Conservation (phyloP, 2,329 filamentous ascomycete species). For the Paraphoma chrysanthemicola region DNA sequence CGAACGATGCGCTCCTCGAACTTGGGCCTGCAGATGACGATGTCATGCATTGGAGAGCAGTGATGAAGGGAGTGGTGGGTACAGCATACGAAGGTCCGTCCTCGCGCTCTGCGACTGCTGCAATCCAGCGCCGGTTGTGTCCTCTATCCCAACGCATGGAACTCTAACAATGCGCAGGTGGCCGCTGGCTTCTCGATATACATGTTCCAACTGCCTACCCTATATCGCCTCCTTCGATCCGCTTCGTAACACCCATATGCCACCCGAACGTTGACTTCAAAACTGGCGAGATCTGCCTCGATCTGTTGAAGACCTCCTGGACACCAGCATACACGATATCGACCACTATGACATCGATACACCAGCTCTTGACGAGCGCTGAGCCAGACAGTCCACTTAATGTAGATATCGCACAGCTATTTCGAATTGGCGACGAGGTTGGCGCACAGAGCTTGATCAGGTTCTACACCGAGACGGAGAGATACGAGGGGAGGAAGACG, state of each 20-base stretch:
- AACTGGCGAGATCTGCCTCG: slow-evolving; percentile 92
- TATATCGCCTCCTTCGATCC: slow-evolving; percentile 75
- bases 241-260: slow-evolving; percentile 69
- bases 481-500: slow-evolving; percentile 41
- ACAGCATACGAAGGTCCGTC: slow-evolving; percentile 66
- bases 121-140: no score
- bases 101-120: not conserved
- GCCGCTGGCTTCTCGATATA: slow-evolving; percentile 84
- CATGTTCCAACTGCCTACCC: slow-evolving; percentile 80
- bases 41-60: slow-evolving; percentile 66
- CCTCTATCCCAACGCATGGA: not conserved
- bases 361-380: slow-evolving; percentile 71
- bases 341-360: slow-evolving; percentile 74
- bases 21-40: slow-evolving; percentile 66
- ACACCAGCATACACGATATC: slow-evolving; percentile 84
- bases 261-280: slow-evolving; percentile 53
- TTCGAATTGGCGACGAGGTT: slow-evolving; percentile 71
- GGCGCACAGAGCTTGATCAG: slow-evolving; percentile 74
- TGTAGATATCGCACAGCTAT: slow-evolving; percentile 75
- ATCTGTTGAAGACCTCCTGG: slow-evolving; percentile 80
- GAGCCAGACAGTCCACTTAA: slow-evolving; percentile 80
- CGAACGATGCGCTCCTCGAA: slow-evolving; percentile 63
- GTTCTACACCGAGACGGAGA: slow-evolving; percentile 69
- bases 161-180: slow-evolving; percentile 55
- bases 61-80: slow-evolving; percentile 64